Percentiles rank a stretch among this genome's conserved stretches.
These are phyloP conservation scores for Tolypocladium amazonense DNA, from an alignment of 2,329 filamentous ascomycete genomes.

Conservation along the genomic window DNA sequence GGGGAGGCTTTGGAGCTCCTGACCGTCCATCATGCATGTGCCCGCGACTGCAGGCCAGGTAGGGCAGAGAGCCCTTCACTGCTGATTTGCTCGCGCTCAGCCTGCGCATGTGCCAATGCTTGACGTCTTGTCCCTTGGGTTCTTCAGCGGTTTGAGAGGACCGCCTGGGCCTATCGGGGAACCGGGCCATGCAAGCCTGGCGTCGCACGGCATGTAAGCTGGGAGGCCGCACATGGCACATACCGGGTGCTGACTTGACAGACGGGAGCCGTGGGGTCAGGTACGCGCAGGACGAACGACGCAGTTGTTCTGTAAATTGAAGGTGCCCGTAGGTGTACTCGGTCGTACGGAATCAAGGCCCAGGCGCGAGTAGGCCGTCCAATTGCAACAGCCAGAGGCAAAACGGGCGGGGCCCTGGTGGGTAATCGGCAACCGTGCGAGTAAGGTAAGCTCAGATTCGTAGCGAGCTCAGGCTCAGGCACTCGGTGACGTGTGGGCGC, in stretches of 20 bases:
- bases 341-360: neutral
- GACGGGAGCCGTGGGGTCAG: neutral
- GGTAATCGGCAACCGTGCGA: neutral
- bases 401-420: neutral
- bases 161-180: neutral
- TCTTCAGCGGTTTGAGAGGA: neutral
- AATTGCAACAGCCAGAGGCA: neutral
- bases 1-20: neutral
- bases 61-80: neutral
- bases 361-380: neutral
- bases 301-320: too few species aligned
- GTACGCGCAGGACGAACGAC: neutral
- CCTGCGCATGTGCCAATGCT: neutral
- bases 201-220: conserved; percentile 1
- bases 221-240: neutral
- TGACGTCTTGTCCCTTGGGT: neutral
- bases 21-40: neutral
- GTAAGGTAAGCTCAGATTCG: neutral
- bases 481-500: neutral
- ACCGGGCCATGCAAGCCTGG: neutral
- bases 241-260: neutral
- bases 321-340: too few species aligned
- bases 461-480: neutral
- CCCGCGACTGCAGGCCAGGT: neutral
- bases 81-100: neutral